Evolutionary conservation across 2,329 filamentous ascomycete genomes (phyloP).

Genomic region (Aspergillus proliferans): DNA sequence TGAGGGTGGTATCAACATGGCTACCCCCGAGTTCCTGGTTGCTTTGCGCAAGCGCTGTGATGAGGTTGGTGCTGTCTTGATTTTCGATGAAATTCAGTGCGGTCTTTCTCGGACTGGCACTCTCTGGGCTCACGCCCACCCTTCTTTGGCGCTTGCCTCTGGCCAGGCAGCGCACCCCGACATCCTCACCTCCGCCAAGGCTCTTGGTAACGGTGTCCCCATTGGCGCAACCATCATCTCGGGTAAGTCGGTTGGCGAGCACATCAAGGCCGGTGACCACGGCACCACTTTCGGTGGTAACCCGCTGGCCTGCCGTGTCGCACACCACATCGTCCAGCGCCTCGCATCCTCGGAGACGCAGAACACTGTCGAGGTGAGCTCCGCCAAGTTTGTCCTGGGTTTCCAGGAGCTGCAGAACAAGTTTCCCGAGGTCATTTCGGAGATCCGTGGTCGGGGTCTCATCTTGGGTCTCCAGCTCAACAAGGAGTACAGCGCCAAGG

Average conservation of each 20-base stretch:
- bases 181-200: conserved; percentile 89
- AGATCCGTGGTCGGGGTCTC: conserved; percentile 75
- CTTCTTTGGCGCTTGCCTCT: conserved; percentile 48
- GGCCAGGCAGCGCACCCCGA: conserved; percentile 76
- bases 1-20: conserved; percentile 85
- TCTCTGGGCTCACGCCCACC: conserved; percentile 78
- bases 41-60: conserved; percentile 79
- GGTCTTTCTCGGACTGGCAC: conserved; percentile 79
- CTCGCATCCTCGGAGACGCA: conserved; percentile 68
- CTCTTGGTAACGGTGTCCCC: conserved; percentile 91
- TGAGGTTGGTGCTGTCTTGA: conserved; percentile 79
- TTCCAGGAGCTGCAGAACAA: conserved; percentile 52
- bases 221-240: conserved; percentile 75
- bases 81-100: conserved; percentile 97
- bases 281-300: conserved; percentile 94
- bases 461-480: conserved; percentile 81
- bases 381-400: conserved; percentile 52
- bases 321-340: conserved; percentile 75
- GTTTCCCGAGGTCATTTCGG: conserved; percentile 66
- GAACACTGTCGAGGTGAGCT: conserved; percentile 62
- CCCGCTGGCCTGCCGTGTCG: conserved; percentile 75
- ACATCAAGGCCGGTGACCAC: conserved; percentile 72
- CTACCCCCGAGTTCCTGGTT: conserved; percentile 72
- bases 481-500: conserved; percentile 53
- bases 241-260: conserved; percentile 58